Percentiles rank a stretch among this genome's conserved stretches.
phyloP scores from a whole-genome alignment of 1,139 yeast species.

The Saccharomyces uvarum region DNA sequence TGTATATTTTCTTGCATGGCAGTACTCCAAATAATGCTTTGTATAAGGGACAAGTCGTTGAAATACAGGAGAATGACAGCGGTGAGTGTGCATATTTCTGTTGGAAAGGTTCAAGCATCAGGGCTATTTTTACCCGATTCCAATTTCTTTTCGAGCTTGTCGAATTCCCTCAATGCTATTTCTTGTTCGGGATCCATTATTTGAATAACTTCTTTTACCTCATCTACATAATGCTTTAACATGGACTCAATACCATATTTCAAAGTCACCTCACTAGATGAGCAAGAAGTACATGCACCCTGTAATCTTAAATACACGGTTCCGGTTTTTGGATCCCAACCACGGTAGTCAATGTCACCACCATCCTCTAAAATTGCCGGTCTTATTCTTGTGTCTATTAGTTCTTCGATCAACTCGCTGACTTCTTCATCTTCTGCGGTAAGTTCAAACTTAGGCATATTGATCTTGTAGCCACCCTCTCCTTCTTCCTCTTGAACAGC shows the following conservation, averaged over 20 bases:
- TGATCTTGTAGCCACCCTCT: constrained; percentile 29
- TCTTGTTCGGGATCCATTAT: constrained; percentile 41
- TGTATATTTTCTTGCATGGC: background rate
- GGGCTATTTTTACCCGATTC: constrained; percentile 9
- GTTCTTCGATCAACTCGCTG: constrained; percentile 84
- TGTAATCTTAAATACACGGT: constrained; percentile 57
- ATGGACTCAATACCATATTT: constrained; percentile 76
- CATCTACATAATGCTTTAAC: constrained; percentile 75
- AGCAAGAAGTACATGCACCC: constrained; percentile 79
- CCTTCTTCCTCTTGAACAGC: constrained; percentile 28
- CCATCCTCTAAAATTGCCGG: constrained; percentile 91
- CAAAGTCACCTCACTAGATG: constrained; percentile 65
- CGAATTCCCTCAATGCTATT: constrained; percentile 31
- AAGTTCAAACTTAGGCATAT: constrained; percentile 26
- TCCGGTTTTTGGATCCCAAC: constrained; percentile 55
- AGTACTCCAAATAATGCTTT: background rate
- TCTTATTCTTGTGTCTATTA: constrained; percentile 85
- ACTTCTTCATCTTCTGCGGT: constrained; percentile 44
- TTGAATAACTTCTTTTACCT: constrained; percentile 61
- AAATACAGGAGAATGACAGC: background rate
- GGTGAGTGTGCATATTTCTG: background rate
- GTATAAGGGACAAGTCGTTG: background rate
- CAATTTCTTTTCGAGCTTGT: constrained; percentile 29
- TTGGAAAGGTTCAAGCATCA: background rate
- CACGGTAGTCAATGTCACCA: constrained; percentile 71